Base-by-base conservation (phyloP, 495 filamentous ascomycete species). In the Tuber borchii region DNA sequence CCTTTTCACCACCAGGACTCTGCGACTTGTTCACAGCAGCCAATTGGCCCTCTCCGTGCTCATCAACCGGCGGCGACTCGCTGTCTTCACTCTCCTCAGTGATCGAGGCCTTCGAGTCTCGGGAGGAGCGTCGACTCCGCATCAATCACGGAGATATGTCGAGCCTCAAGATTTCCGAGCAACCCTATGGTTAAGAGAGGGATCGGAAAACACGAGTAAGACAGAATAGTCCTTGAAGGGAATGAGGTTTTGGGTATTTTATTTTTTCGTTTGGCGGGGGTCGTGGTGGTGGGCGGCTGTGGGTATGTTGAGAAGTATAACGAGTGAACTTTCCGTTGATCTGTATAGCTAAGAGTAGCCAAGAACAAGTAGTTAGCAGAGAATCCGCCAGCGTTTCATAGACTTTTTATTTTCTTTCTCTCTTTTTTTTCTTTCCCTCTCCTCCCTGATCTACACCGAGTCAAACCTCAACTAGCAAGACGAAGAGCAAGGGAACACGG, bases 101-200 rank as follows among this genome's bases (percentile, higher is more conserved):
- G 74, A 75, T 83, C 51, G 81, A 83, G 75, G 81, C 81, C 73
- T 75, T 82, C 70, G 79, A 82, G 74, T 82, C 81, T 77, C 80
- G 81, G 70, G 81, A 82, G 77, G 81, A 82, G 71, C 81, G 80
- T 82, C 81, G 80, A 82, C 81, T 82, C 80, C 80, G 80, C 81
- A 82, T 82, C 81, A 82, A 82, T 80, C 74, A 72, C 77, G 75
- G 69, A 74, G 73, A 37, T 73, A 75, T 46, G 44, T 68, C 71
- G 51, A 77, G 65, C 34, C 69, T 68, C 39, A 70, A 65, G 56
- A 65, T 65, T 73, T 76, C 68, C 68, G 75, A 73, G 75, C 37
- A 51, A 22, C 56, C 69, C 71, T 79, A 82, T 71, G 74, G 68
- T 42, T n/a, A 70, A 77, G 76, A 74, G 51, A 46, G 70, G 80